Percentiles rank a stretch among this genome's conserved stretches.
Evolutionary conservation across 495 filamentous ascomycete species (phyloP).

Genomic region (Neurospora sp.): DNA sequence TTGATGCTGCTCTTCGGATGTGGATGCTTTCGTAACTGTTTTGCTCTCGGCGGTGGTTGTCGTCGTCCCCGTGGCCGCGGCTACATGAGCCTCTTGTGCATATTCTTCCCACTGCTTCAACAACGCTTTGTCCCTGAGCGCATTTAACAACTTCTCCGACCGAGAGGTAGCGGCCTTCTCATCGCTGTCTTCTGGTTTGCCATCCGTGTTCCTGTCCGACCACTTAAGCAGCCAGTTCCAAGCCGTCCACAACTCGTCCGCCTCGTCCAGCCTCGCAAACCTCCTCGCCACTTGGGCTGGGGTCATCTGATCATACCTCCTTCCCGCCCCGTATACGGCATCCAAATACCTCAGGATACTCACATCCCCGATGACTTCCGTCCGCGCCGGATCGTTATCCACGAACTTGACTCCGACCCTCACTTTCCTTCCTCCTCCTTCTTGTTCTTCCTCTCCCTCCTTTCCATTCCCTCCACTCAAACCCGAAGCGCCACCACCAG

Average conservation of each 20-base stretch:
- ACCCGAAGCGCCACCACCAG: neutral
- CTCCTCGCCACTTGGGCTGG: slow-evolving; percentile 25
- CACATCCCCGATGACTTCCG: slow-evolving; percentile 35
- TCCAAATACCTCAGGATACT: slow-evolving; percentile 49
- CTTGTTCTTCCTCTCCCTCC: too few relatives aligned
- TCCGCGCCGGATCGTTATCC: slow-evolving; percentile 41
- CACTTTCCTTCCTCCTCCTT: too few relatives aligned
- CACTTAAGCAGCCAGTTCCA: slow-evolving; percentile 18
- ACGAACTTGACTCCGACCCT: slow-evolving; percentile 35
- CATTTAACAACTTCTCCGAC: neutral
- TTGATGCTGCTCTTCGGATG: neutral
- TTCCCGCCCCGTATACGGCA: slow-evolving; percentile 29
- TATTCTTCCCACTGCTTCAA: slow-evolving; percentile 17
- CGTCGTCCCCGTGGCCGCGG: slow-evolving; percentile 23
- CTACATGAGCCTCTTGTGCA: slow-evolving; percentile 26
- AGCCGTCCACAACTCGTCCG: slow-evolving; percentile 24
- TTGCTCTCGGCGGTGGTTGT: slow-evolving; percentile 7
- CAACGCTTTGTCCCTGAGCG: slow-evolving; percentile 3
- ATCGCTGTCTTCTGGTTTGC: neutral
- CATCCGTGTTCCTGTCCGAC: slow-evolving; percentile 1
- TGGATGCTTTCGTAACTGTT: neutral
- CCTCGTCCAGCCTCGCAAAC: slow-evolving; percentile 29
- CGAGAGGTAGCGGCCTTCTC: neutral
- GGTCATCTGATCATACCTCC: slow-evolving; percentile 19
- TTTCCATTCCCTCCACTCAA: too few relatives aligned